Base-by-base conservation (phyloP, 345 rosid genomes). In the Sonneratia alba region DNA sequence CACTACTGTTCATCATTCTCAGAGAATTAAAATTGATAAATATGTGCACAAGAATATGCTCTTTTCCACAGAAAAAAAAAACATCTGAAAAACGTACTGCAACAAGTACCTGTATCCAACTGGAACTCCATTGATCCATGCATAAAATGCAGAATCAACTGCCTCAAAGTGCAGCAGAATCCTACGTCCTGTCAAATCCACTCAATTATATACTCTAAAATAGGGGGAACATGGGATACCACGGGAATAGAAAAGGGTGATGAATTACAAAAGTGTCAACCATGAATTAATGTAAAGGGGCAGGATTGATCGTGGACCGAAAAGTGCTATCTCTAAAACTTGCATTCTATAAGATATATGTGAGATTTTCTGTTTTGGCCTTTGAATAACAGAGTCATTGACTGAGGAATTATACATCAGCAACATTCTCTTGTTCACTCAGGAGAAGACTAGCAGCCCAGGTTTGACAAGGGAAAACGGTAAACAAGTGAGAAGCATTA, bases 81-180 rank as follows among this genome's bases (percentile, higher is more conserved):
- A 27, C 32, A 62, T 34, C 38, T 21, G 2, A 24, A 21, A n/a
- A n/a, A 32, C 0, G 34, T 24, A n/a, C 22, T 32, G 38, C 15
- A 62, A 27, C 13, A 27, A 62, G 38, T 85, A 92, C 99, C 99
- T 95, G 77, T 95, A 95, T 69, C 99, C 99, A 73, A 92, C 87
- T 48, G 85, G 86, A 22, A 83, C 81, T 66, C 97, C 99, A 79
- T 95, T 92, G 68, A 95, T 69, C 99, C 97, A 95, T 71, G 87
- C 91, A 76, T 82, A 89, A 77, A 92, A 92, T 40, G 99, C 99
- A 66, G 99, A 95, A 83, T 95, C 99, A 76, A 90, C 97, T 71
- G 89, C 99, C 84, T 92, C 97, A 81, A 95, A 95, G 81, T 95
- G 99, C 85, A 95, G 81, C 75, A 92, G 79, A 77, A 95, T 86